Conservation (phyloP, 2,329 filamentous ascomycete genomes). For the Aspergillus felis region DNA sequence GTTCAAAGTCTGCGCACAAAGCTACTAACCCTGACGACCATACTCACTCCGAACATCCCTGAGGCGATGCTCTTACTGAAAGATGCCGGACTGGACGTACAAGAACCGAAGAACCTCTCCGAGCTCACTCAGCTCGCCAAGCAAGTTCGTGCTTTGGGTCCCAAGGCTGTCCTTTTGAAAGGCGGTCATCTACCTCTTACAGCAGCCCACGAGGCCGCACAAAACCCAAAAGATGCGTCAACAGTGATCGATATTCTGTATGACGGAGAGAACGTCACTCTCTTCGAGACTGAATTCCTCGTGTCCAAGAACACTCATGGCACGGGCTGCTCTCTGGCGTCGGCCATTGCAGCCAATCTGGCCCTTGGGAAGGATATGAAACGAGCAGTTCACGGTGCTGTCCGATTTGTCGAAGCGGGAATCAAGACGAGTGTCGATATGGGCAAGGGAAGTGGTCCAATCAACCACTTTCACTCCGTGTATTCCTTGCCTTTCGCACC, state of each 20-base stretch:
- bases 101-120: constrained; percentile 54
- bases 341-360: constrained; percentile 62
- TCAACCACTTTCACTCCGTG: constrained; percentile 64
- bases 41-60: constrained; percentile 48
- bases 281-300: constrained; percentile 68
- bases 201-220: constrained; percentile 57
- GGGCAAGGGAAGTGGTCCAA: constrained; percentile 59
- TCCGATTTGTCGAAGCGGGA: constrained; percentile 58
- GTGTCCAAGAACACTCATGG: constrained; percentile 82
- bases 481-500: constrained; percentile 58
- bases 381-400: constrained; percentile 52
- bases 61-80: constrained; percentile 45
- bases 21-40: constrained; percentile 42
- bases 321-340: constrained; percentile 90
- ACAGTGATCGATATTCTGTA: constrained; percentile 75
- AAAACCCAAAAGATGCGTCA: constrained; percentile 55
- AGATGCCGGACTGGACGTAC: constrained; percentile 33
- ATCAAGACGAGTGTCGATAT: constrained; percentile 55
- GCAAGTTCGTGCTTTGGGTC: constrained; percentile 63
- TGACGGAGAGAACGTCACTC: constrained; percentile 55
- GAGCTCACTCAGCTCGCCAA: constrained; percentile 68
- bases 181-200: constrained; percentile 84
- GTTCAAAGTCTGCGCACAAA: constrained; percentile 37
- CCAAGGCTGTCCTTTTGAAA: constrained; percentile 79
- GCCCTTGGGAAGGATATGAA: constrained; percentile 47